A percentile compares a stretch with the other conserved stretches of the same genome.
Evolutionary conservation across 1,284 basidiomycete genomes (phyloP).

Genomic region (Melampsora occidentalis): DNA sequence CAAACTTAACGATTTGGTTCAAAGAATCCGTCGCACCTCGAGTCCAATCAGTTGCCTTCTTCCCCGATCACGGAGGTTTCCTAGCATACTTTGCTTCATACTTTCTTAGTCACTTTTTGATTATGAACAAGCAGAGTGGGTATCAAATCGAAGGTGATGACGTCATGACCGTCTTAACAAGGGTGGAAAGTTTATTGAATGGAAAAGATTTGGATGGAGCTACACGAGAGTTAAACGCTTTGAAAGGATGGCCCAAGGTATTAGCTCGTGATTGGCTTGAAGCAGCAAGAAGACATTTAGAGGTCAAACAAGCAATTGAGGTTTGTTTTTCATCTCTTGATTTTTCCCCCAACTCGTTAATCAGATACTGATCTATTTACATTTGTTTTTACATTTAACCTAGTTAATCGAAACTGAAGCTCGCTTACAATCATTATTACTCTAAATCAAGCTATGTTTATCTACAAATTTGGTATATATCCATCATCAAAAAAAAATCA

Average conservation of each 20-base stretch:
- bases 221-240: constrained; percentile 83
- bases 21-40: constrained; percentile 75
- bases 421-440: constrained; percentile 61
- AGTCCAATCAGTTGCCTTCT: constrained; percentile 80
- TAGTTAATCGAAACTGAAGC: constrained; percentile 79
- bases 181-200: constrained; percentile 84
- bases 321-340: constrained; percentile 57
- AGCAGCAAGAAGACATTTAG: constrained; percentile 80
- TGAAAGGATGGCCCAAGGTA: constrained; percentile 74
- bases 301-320: constrained; percentile 89
- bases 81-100: constrained; percentile 81
- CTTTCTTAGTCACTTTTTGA: constrained; percentile 71
- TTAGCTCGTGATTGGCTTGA: constrained; percentile 86
- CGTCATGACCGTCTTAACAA: constrained; percentile 76
- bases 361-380: neutral
- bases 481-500: too few species aligned
- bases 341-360: neutral
- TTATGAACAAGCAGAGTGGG: constrained; percentile 67
- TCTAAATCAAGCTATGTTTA: constrained; percentile 48
- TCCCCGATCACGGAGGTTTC: constrained; percentile 85
- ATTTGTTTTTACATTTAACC: constrained; percentile 13
- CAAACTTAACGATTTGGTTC: constrained; percentile 87
- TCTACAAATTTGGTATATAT: too few species aligned
- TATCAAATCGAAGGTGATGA: constrained; percentile 71
- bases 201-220: constrained; percentile 92